Evolutionary conservation across 116 monocot genomes (phyloP).

Genomic region (Phalaenopsis hybrid): DNA sequence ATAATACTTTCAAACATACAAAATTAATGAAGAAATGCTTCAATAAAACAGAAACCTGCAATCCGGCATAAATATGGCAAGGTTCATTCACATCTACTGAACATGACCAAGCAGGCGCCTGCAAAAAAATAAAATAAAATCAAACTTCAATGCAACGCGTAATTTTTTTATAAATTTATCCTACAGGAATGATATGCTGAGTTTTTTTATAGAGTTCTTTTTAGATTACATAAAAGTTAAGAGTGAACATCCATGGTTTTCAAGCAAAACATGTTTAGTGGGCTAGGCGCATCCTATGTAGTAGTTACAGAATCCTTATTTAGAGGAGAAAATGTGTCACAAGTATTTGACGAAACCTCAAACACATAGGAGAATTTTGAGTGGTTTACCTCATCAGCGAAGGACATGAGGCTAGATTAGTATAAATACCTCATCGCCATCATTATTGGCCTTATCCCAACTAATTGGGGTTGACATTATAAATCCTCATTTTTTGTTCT

Average conservation of each 20-base stretch:
- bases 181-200: background rate
- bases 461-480: too few relatives aligned
- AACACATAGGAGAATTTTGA: too few relatives aligned
- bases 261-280: too few relatives aligned
- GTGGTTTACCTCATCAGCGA: too few relatives aligned
- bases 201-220: background rate
- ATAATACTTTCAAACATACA: background rate
- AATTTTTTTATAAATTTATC: background rate
- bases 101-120: conserved; percentile 95
- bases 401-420: too few relatives aligned
- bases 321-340: too few relatives aligned
- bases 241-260: background rate
- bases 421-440: too few relatives aligned
- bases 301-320: too few relatives aligned
- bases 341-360: too few relatives aligned
- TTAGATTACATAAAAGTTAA: background rate
- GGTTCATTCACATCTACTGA: conserved; percentile 49
- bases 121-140: background rate
- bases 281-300: too few relatives aligned
- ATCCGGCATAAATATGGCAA: conserved; percentile 80
- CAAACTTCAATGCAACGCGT: background rate
- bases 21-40: background rate
- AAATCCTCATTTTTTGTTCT: too few relatives aligned
- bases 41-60: conserved; percentile 50
- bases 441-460: too few relatives aligned